These are phyloP conservation scores for Babesia ovata DNA, from an alignment of 169 alveolate genomes.

Conservation along the genomic window DNA sequence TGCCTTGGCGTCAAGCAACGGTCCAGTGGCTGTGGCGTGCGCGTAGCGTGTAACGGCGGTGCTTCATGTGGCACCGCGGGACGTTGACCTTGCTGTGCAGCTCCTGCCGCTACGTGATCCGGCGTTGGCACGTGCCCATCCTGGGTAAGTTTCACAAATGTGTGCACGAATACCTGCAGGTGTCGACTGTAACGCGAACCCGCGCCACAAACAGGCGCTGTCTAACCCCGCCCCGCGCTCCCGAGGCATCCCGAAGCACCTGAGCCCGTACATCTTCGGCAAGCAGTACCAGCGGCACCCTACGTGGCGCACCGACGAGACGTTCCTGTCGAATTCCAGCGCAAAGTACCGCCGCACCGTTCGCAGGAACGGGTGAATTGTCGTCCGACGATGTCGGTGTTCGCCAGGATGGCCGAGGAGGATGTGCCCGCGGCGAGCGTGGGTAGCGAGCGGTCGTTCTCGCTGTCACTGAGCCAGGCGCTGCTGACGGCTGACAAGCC, in stretches of 20 bases:
- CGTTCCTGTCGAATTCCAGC: slow-evolving; percentile 48
- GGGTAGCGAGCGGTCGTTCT: slow-evolving; percentile 20
- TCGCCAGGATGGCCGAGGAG: not conserved
- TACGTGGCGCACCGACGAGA: slow-evolving; percentile 65
- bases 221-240: slow-evolving; percentile 84
- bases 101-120: slow-evolving; percentile 86
- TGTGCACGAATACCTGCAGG: slow-evolving; percentile 44
- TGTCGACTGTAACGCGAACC: slow-evolving; percentile 87
- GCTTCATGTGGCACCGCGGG: slow-evolving; percentile 82
- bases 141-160: slow-evolving; percentile 59
- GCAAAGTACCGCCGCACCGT: slow-evolving; percentile 50
- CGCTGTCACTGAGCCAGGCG: slow-evolving; percentile 64
- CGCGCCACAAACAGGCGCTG: slow-evolving; percentile 85
- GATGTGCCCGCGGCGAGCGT: slow-evolving; percentile 1
- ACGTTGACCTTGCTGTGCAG: slow-evolving; percentile 81
- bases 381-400: not conserved
- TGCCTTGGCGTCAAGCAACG: not conserved
- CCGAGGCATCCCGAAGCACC: slow-evolving; percentile 85
- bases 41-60: not conserved
- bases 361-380: slow-evolving; percentile 41
- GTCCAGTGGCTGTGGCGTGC: not conserved
- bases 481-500: slow-evolving; percentile 60
- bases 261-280: slow-evolving; percentile 80
- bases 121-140: slow-evolving; percentile 85
- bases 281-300: slow-evolving; percentile 84